Conservation (phyloP, 345 rosid species). For the Leavenworthia alabamica region DNA sequence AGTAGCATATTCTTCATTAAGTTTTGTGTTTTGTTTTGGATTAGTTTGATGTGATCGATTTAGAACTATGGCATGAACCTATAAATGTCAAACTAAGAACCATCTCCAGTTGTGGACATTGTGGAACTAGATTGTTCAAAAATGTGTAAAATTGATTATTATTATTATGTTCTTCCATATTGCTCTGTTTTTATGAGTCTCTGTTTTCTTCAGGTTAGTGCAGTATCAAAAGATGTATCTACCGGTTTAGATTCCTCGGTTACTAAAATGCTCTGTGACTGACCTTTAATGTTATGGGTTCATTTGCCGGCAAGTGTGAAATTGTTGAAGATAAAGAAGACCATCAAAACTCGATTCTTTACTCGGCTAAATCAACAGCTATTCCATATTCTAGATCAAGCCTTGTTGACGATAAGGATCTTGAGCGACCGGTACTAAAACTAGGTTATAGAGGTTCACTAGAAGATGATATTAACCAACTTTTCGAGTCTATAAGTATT, state of each 20-base stretch:
- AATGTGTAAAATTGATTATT: background rate
- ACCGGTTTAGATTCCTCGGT: slow-evolving; percentile 1
- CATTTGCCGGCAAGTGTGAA: slow-evolving; percentile 69
- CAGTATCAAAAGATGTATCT: slow-evolving; percentile 11
- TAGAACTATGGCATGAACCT: background rate
- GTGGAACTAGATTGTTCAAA: background rate
- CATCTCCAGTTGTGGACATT: background rate
- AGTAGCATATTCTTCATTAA: background rate
- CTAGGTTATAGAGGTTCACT: slow-evolving; percentile 58
- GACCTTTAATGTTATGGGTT: slow-evolving; percentile 52
- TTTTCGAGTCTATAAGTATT: slow-evolving; percentile 73
- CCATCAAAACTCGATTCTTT: slow-evolving; percentile 30
- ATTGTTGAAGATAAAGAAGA: slow-evolving; percentile 78
- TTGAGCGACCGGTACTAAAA: slow-evolving; percentile 44
- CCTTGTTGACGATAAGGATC: slow-evolving; percentile 35
- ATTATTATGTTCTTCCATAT: background rate
- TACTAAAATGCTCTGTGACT: slow-evolving; percentile 19
- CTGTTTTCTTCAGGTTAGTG: slow-evolving; percentile 3
- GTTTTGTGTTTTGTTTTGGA: background rate
- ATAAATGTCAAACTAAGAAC: background rate
- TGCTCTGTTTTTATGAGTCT: background rate
- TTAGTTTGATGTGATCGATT: background rate
- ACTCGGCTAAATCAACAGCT: slow-evolving; percentile 33
- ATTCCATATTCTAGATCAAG: slow-evolving; percentile 43
- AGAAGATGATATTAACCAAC: slow-evolving; percentile 85